Evolutionary conservation across 306 rosid genomes (phyloP).

Genomic region (Cucurbita pepo): DNA sequence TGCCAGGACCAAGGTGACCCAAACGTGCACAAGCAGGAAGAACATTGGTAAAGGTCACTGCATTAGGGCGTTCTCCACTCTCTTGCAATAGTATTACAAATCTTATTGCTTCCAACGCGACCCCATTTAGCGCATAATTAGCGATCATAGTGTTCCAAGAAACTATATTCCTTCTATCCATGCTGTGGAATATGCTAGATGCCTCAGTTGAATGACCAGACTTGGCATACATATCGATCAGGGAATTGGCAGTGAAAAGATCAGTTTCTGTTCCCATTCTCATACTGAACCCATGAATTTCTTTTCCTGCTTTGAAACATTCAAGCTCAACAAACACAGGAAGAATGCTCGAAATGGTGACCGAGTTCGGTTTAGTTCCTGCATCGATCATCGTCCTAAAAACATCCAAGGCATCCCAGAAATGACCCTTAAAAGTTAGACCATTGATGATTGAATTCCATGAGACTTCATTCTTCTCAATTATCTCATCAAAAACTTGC

Average conservation of each 20-base stretch:
- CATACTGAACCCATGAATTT: constrained; percentile 57
- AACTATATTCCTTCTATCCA: constrained; percentile 44
- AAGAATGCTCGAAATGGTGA: constrained; percentile 56
- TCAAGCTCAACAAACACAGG: constrained; percentile 60
- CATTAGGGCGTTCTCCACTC: constrained; percentile 44
- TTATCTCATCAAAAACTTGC: constrained; percentile 55
- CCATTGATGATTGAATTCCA: constrained; percentile 70
- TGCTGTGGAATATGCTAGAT: constrained; percentile 34
- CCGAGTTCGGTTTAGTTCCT: constrained; percentile 43
- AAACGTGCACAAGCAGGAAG: constrained; percentile 78
- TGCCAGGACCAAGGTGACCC: constrained; percentile 46
- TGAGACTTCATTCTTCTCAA: constrained; percentile 57
- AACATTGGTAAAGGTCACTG: constrained; percentile 64
- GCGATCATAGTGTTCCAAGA: constrained; percentile 93
- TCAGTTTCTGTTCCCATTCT: constrained; percentile 44
- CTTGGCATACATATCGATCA: constrained; percentile 75
- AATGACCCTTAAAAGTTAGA: constrained; percentile 38
- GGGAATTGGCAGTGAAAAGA: constrained; percentile 48
- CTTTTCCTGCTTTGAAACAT: constrained; percentile 34
- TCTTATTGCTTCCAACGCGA: constrained; percentile 43
- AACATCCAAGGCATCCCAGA: constrained; percentile 27
- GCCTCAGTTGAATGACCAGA: constrained; percentile 42
- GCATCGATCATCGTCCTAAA: constrained; percentile 48
- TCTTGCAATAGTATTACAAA: constrained; percentile 54
- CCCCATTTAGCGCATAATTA: constrained; percentile 59